phyloP scores from a whole-genome alignment of 1,284 basidiomycete genomes.

The Heterobasidion parviporum region DNA sequence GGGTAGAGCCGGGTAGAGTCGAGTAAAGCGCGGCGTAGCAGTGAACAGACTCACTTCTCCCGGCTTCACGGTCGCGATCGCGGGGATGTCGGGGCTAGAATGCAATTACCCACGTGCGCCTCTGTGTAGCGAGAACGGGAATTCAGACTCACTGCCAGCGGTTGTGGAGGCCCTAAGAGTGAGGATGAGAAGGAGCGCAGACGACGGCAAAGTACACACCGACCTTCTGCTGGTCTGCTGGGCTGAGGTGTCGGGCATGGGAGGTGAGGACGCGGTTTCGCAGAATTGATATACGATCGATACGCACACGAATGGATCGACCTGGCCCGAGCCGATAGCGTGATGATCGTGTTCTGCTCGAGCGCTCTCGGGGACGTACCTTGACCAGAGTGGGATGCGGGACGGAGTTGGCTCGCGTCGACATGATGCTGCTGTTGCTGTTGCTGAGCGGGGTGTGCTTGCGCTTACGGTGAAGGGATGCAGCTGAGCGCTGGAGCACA shows the following conservation, averaged over 20 bases:
- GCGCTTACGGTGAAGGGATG: too few species aligned
- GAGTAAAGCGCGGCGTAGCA: background rate
- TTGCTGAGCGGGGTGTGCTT: too few species aligned
- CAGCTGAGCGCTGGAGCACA: too few species aligned
- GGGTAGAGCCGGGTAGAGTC: too few species aligned
- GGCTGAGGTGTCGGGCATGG: constrained; percentile 23
- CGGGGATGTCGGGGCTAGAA: constrained; percentile 61
- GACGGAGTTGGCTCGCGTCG: constrained; percentile 49
- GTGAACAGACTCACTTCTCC: constrained; percentile 35
- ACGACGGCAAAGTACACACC: background rate
- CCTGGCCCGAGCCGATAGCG: constrained; percentile 22
- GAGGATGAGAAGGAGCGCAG: background rate
- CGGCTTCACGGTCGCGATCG: constrained; percentile 55
- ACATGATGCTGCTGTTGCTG: constrained; percentile 26
- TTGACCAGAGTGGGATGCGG: constrained; percentile 43
- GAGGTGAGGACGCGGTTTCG: too few species aligned
- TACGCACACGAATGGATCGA: constrained; percentile 54
- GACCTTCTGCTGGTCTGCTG: constrained; percentile 58
- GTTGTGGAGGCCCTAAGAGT: constrained; percentile 52
- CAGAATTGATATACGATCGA: too few species aligned
- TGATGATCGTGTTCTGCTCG: too few species aligned
- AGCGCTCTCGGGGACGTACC: constrained; percentile 8
- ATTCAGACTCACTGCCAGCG: constrained; percentile 57
- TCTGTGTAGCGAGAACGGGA: background rate
- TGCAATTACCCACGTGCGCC: background rate